phyloP scores from a whole-genome alignment of 352 stramenopile genomes.

The Phytophthora boehmeriae region DNA sequence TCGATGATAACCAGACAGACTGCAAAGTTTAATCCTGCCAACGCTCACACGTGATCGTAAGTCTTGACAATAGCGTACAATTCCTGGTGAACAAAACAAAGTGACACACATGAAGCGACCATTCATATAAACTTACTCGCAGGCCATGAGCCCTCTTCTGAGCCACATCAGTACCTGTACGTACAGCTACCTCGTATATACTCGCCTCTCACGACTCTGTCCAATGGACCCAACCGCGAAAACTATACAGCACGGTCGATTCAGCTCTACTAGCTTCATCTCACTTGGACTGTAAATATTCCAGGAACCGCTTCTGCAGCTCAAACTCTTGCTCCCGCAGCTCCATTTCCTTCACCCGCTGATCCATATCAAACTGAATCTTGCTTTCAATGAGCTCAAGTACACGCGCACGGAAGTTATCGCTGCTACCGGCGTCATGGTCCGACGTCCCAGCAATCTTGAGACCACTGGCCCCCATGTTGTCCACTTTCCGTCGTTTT shows the following conservation, averaged over 20 bases:
- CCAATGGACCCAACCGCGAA: not conserved
- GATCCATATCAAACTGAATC: conserved; percentile 85
- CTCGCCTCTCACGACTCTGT: not conserved
- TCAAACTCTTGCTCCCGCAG: conserved; percentile 83
- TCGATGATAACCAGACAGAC: conserved; percentile 43
- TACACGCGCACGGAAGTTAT: conserved; percentile 64
- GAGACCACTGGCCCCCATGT: not conserved
- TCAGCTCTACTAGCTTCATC: not conserved
- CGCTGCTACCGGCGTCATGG: conserved; percentile 32
- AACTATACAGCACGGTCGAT: not conserved
- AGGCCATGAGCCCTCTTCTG: conserved; percentile 2
- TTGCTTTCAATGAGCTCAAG: conserved; percentile 82
- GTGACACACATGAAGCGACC: conserved; percentile 15
- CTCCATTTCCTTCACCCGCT: conserved; percentile 75
- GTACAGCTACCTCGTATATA: conserved; percentile 1
- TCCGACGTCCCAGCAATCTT: conserved; percentile 5
- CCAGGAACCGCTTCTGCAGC: conserved; percentile 81
- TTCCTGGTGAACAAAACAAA: not conserved
- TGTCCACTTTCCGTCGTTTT: conserved; percentile 37
- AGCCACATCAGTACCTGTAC: not conserved
- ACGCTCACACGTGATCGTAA: not conserved
- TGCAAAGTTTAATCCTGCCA: conserved; percentile 9
- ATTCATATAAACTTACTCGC: conserved; percentile 10
- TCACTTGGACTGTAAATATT: conserved; percentile 85
- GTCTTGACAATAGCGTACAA: not conserved